phyloP scores from a whole-genome alignment of 228 moss, liverwort and hornwort genomes.

The Sphagnum magellanicum region DNA sequence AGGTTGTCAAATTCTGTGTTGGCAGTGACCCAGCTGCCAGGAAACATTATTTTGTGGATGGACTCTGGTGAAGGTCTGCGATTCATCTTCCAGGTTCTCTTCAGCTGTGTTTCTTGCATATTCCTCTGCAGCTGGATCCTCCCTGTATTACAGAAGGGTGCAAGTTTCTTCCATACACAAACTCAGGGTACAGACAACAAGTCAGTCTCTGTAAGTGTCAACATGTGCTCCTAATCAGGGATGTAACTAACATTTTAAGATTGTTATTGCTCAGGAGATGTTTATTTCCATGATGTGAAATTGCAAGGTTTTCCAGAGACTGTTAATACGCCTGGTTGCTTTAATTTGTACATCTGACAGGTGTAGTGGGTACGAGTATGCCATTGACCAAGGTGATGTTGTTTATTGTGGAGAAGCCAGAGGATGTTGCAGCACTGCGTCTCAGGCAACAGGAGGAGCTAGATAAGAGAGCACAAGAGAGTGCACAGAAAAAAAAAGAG shows the following conservation, averaged over 20 bases:
- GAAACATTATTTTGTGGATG: slow-evolving; percentile 34
- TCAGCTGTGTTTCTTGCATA: slow-evolving; percentile 16
- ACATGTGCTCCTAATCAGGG: slow-evolving; percentile 12
- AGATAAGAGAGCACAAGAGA: slow-evolving; percentile 25
- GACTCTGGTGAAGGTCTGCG: slow-evolving; percentile 28
- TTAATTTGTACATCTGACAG: no score
- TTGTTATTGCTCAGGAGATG: no score
- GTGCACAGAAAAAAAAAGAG: slow-evolving; percentile 28
- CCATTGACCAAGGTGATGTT: neutral
- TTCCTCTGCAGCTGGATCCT: slow-evolving; percentile 24
- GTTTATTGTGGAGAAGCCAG: slow-evolving; percentile 18
- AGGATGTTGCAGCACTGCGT: slow-evolving; percentile 35
- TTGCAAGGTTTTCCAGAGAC: no score
- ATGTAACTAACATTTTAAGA: no score
- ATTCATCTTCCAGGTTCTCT: slow-evolving; percentile 22
- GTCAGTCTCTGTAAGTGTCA: slow-evolving; percentile 28
- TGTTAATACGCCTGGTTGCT: no score
- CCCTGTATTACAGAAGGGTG: slow-evolving; percentile 22
- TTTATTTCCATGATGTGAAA: no score
- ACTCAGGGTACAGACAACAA: slow-evolving; percentile 12
- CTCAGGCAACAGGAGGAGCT: slow-evolving; percentile 41
- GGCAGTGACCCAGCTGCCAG: slow-evolving; percentile 29
- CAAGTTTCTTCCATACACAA: slow-evolving; percentile 14
- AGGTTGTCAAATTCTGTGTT: slow-evolving; percentile 8
- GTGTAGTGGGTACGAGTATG: no score